Percentiles rank a stretch among this genome's conserved stretches.
Evolutionary conservation across 306 rosid genomes (phyloP).

Genomic region (Quercus gilva): DNA sequence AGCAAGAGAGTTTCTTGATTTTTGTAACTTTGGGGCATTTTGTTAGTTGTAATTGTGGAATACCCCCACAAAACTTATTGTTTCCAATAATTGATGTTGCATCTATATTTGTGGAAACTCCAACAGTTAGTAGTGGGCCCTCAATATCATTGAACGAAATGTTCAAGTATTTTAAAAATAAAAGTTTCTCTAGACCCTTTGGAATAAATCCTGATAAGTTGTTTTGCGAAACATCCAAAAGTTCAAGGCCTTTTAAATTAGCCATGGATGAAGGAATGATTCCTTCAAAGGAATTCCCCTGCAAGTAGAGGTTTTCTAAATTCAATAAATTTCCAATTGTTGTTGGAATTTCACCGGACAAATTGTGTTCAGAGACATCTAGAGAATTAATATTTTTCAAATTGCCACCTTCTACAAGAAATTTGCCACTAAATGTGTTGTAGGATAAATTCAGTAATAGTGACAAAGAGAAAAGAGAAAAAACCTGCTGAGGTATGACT

Average conservation of each 20-base stretch:
- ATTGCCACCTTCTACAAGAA: conserved; percentile 7
- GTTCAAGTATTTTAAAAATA: background rate
- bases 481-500: background rate
- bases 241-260: conserved; percentile 23
- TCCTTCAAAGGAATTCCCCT: background rate
- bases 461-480: conserved; percentile 1
- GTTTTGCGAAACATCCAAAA: conserved; percentile 33
- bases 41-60: too few relatives aligned
- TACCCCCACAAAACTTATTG: too few relatives aligned
- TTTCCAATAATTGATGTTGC: too few relatives aligned
- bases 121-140: too few relatives aligned
- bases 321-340: too few relatives aligned
- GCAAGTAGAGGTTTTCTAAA: too few relatives aligned
- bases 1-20: too few relatives aligned
- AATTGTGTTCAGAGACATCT: background rate
- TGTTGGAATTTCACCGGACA: too few relatives aligned
- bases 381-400: background rate
- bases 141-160: too few relatives aligned
- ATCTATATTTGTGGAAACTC: too few relatives aligned
- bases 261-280: conserved; percentile 36
- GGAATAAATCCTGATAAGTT: conserved; percentile 35
- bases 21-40: background rate
- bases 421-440: conserved; percentile 12
- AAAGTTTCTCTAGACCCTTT: conserved; percentile 8
- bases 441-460: background rate